Conservation (phyloP, 2,329 filamentous ascomycete genomes). For the Metarhizium album region DNA sequence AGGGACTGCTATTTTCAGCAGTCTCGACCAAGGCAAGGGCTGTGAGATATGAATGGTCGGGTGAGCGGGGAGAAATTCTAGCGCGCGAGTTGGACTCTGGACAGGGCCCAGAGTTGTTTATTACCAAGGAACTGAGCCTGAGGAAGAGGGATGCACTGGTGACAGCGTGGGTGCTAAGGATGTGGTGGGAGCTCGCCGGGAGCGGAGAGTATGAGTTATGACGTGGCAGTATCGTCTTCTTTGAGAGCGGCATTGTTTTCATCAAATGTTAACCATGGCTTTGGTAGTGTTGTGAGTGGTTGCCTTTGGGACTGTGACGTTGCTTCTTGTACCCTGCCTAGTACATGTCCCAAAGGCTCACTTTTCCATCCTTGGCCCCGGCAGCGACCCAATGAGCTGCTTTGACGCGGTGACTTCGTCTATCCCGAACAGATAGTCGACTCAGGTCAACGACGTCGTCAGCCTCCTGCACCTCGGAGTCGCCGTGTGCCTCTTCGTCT, state of each 20-base stretch:
- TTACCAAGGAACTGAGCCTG: slow-evolving; percentile 19
- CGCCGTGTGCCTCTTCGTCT: background rate
- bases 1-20: slow-evolving; percentile 19
- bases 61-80: slow-evolving; percentile 15
- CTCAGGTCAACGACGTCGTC: background rate
- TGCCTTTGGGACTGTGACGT: background rate
- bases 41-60: slow-evolving; percentile 24
- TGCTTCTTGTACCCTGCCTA: slow-evolving; percentile 23
- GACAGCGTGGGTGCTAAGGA: slow-evolving; percentile 23
- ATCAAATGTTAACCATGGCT: background rate
- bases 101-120: slow-evolving; percentile 17
- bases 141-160: slow-evolving; percentile 23
- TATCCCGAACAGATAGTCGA: slow-evolving; percentile 42
- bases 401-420: slow-evolving; percentile 52
- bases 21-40: slow-evolving; percentile 13
- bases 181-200: slow-evolving; percentile 22
- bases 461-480: background rate
- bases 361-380: slow-evolving; percentile 88
- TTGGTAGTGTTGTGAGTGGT: background rate
- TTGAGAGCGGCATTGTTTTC: background rate
- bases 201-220: slow-evolving; percentile 2
- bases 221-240: background rate
- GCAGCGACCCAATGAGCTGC: slow-evolving; percentile 79
- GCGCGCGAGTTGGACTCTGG: slow-evolving; percentile 21
- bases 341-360: slow-evolving; percentile 94